These are phyloP conservation scores for Echeveria elegans DNA, from an alignment of 164 flowering plant species.

Conservation along the genomic window DNA sequence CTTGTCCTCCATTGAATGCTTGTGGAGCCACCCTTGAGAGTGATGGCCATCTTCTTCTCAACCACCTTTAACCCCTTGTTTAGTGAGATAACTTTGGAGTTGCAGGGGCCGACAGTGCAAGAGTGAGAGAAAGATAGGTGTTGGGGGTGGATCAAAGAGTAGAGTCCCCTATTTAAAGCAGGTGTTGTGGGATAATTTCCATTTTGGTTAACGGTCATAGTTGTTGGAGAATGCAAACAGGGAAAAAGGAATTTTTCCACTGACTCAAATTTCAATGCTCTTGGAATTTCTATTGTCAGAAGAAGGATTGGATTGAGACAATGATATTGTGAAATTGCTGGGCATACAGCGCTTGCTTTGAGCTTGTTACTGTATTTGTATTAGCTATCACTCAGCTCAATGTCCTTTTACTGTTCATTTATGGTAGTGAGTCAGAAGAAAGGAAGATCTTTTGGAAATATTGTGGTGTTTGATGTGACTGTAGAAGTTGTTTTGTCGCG, in stretches of 20 bases:
- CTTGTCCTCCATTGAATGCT: not conserved
- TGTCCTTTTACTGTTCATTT: not conserved
- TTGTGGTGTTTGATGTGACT: not conserved
- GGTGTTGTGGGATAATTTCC: not conserved
- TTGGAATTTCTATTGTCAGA: conserved; percentile 23
- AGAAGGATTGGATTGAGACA: not conserved
- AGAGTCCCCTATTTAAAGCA: conserved; percentile 3
- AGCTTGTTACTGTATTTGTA: not conserved
- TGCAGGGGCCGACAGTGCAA: not conserved
- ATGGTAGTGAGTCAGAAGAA: not conserved
- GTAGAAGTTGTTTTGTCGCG: not conserved
- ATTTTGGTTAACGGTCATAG: conserved; percentile 4
- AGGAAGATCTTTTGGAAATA: conserved; percentile 2
- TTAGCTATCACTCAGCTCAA: not conserved
- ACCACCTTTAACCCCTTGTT: not conserved
- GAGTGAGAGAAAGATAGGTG: not conserved
- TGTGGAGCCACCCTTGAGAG: not conserved
- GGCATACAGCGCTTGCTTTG: not conserved
- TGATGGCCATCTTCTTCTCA: not conserved
- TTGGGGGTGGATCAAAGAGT: not conserved
- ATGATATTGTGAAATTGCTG: not conserved
- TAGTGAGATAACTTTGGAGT: not conserved
- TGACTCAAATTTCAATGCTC: conserved; percentile 45
- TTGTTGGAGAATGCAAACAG: conserved; percentile 11
- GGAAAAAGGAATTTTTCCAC: conserved; percentile 29